Evolutionary conservation across 768 basidiomycete species (phyloP).

Genomic region (Amanita muscaria): DNA sequence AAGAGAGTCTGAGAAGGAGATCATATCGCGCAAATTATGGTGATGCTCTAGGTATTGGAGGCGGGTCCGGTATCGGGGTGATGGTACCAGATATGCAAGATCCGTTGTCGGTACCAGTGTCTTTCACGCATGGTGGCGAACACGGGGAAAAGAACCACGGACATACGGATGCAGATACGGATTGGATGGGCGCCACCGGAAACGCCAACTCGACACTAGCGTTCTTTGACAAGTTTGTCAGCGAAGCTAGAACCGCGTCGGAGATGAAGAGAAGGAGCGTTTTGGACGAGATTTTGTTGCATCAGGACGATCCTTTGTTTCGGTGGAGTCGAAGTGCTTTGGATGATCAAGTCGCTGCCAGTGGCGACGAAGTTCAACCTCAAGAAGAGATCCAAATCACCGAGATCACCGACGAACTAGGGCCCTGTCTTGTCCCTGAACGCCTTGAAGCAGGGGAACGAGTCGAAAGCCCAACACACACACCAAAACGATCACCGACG

Average conservation of each 20-base stretch:
- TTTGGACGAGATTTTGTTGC: conserved; percentile 54
- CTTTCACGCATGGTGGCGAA: not conserved
- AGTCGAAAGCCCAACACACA: no score
- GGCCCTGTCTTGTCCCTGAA: no score
- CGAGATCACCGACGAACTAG: no score
- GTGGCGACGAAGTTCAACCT: not conserved
- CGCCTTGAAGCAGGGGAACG: no score
- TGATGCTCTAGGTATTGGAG: not conserved
- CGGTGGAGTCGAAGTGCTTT: conserved; percentile 29
- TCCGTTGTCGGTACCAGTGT: not conserved
- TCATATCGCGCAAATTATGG: not conserved
- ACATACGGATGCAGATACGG: not conserved
- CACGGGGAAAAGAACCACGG: conserved; percentile 1
- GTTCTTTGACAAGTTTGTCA: conserved; percentile 57
- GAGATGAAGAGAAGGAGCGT: conserved; percentile 44
- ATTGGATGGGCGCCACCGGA: not conserved
- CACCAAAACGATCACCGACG: conserved; percentile 20
- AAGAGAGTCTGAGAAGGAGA: not conserved
- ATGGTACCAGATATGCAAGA: not conserved
- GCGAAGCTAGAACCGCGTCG: conserved; percentile 45
- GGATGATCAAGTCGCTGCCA: not conserved
- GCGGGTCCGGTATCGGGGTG: not conserved
- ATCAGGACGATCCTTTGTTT: conserved; percentile 66
- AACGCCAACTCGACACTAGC: conserved; percentile 25
- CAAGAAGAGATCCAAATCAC: no score